Percentiles rank a stretch among this genome's conserved stretches.
Evolutionary conservation across 164 flowering plant genomes (phyloP).

Genomic region (Hamamelis virginiana): DNA sequence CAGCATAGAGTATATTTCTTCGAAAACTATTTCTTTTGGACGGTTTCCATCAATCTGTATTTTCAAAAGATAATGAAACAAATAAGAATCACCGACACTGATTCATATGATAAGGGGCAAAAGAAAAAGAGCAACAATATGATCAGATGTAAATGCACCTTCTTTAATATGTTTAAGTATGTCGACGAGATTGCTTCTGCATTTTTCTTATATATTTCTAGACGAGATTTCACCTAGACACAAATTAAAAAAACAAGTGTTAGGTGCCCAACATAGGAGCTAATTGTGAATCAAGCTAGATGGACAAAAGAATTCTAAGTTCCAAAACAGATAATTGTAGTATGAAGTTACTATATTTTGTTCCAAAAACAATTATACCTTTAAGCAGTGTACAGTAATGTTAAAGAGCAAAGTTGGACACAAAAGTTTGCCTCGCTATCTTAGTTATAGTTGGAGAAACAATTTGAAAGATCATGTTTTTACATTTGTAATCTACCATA

Average conservation of each 20-base stretch:
- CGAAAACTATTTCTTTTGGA: constrained; percentile 62
- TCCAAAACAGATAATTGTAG: too few species aligned
- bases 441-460: too few species aligned
- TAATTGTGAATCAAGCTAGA: too few species aligned
- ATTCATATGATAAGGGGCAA: neutral
- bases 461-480: too few species aligned
- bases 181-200: constrained; percentile 54
- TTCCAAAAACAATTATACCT: too few species aligned
- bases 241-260: constrained; percentile 3
- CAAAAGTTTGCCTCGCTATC: too few species aligned
- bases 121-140: neutral
- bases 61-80: neutral
- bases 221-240: constrained; percentile 63
- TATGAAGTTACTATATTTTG: too few species aligned
- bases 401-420: too few species aligned
- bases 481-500: too few species aligned
- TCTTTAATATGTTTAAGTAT: constrained; percentile 46
- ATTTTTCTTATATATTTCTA: constrained; percentile 63
- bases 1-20: constrained; percentile 57
- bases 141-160: constrained; percentile 33
- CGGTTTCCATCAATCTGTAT: constrained; percentile 81
- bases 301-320: neutral
- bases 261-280: neutral
- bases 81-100: constrained; percentile 3
- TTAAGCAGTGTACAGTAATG: too few species aligned